Percentiles rank a stretch among this genome's conserved stretches.
These are phyloP conservation scores for Psilocybe subaeruginosa DNA, from an alignment of 768 basidiomycete species.

Conservation along the genomic window DNA sequence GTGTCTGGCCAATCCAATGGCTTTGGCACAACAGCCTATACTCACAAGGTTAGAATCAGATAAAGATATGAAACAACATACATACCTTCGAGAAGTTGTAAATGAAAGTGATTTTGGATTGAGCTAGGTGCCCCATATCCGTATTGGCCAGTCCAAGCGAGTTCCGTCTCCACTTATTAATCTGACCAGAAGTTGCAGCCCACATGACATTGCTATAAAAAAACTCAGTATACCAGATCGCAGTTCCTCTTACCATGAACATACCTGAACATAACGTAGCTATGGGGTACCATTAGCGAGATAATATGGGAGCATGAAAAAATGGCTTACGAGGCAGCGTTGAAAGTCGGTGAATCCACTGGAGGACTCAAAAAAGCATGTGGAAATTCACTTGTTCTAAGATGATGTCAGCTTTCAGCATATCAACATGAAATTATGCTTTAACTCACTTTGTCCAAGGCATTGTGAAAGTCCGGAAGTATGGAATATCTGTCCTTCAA, in stretches of 20 bases:
- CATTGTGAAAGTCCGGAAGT: slow-evolving; percentile 69
- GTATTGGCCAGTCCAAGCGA: slow-evolving; percentile 51
- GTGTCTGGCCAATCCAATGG: slow-evolving; percentile 73
- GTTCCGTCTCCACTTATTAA: slow-evolving; percentile 66
- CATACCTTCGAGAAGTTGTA: slow-evolving; percentile 68
- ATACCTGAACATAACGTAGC: slow-evolving; percentile 37
- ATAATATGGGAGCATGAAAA: neutral
- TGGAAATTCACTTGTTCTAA: slow-evolving; percentile 60
- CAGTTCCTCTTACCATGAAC: slow-evolving; percentile 58
- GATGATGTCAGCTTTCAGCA: neutral
- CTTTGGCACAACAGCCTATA: slow-evolving; percentile 61
- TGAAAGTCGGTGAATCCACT: slow-evolving; percentile 65
- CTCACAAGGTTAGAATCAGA: neutral
- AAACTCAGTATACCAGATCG: neutral
- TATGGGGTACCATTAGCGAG: neutral
- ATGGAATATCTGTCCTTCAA: slow-evolving; percentile 50
- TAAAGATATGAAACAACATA: neutral
- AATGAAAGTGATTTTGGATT: slow-evolving; percentile 63
- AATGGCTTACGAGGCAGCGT: slow-evolving; percentile 52
- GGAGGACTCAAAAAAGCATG: slow-evolving; percentile 68
- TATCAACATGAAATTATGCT: neutral
- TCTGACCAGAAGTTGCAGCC: slow-evolving; percentile 65
- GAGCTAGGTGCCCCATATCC: slow-evolving; percentile 60
- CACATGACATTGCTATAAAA: slow-evolving; percentile 58
- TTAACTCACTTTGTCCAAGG: slow-evolving; percentile 54